phyloP scores from a whole-genome alignment of 2,329 filamentous ascomycete species.

The Cladorrhinum sp. region DNA sequence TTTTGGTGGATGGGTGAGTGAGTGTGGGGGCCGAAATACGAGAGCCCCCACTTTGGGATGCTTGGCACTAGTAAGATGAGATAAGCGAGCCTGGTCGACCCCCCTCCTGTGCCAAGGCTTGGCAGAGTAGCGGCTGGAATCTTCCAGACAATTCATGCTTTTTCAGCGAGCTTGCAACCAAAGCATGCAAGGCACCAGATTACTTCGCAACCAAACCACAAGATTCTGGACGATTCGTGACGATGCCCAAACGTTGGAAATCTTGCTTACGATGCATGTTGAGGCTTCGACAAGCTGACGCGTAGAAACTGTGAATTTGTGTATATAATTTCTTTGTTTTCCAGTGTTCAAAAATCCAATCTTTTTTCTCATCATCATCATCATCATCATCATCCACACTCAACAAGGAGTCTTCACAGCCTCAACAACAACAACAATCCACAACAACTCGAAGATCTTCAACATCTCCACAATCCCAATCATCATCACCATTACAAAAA shows the following conservation, averaged over 20 bases:
- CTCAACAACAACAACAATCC: neutral
- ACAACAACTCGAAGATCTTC: constrained; percentile 19
- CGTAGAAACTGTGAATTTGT: neutral
- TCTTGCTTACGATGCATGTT: neutral
- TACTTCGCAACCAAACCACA: constrained; percentile 11
- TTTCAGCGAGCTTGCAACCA: neutral
- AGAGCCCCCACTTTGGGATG: neutral
- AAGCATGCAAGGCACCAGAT: constrained; percentile 1
- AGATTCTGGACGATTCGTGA: constrained; percentile 16
- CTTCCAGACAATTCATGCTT: neutral
- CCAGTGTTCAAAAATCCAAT: neutral
- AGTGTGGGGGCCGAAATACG: neutral
- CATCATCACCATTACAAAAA: constrained; percentile 36
- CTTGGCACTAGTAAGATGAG: neutral
- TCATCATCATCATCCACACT: neutral
- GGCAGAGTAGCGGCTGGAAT: neutral
- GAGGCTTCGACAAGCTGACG: neutral
- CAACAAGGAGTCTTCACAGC: neutral
- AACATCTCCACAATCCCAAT: constrained; percentile 29
- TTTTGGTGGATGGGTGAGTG: neutral
- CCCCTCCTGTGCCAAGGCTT: neutral
- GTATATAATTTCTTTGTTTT: neutral
- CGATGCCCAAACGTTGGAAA: constrained; percentile 2
- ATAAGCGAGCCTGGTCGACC: neutral
- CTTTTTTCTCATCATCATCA: neutral